Evolutionary conservation across 2,329 filamentous ascomycete genomes (phyloP), one percentile per base, ranked within the genome.

Genomic region (Sclerotinia borealis): DNA sequence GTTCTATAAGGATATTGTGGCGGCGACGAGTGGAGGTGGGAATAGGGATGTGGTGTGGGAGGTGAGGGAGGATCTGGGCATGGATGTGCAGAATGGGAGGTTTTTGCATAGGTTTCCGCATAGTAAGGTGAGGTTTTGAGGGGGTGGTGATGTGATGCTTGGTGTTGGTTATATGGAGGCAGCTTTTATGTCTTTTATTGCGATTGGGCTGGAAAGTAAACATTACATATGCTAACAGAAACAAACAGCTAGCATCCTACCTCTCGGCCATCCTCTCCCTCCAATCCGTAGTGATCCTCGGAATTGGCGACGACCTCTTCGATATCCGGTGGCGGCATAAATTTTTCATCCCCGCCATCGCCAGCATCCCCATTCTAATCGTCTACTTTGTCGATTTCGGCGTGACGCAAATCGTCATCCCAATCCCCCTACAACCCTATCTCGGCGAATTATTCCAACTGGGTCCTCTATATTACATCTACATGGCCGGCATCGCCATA

Each of bases 321-420:
- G 95, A 99, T 76, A 96, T 99, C 73, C 87, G 95, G 74, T 99
- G 95, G 95, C 89, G 95, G 61, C 93, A 99, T 83, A 99, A 99
- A 80, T 92, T 97, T 78, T 90, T 97, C 80, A 97, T 99, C 71
- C 95, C 95, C 7, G 95, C 92, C 64, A 90, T 99, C 71, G 93
- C 93, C 63, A 89, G 92, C 52, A 91, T 98, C 65, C 95, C 95
- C 19, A 89, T 98, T 77, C 87, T 99, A 13, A 91, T 96, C 67
- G 90, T 99, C 71, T 99, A 99, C 82, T 96, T 96, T 79, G 92
- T 98, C 76, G 93, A 98, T 78, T 99, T 98, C 76, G 93, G 92
- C 68, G 93, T 99, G 67, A 99, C 95, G 15, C 91, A 93, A 63
- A 91, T 99, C 73, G 92, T 98, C 47, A 88, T 99, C 9, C 95